phyloP scores from a whole-genome alignment of 768 basidiomycete species.

The Boletus barrowsii region DNA sequence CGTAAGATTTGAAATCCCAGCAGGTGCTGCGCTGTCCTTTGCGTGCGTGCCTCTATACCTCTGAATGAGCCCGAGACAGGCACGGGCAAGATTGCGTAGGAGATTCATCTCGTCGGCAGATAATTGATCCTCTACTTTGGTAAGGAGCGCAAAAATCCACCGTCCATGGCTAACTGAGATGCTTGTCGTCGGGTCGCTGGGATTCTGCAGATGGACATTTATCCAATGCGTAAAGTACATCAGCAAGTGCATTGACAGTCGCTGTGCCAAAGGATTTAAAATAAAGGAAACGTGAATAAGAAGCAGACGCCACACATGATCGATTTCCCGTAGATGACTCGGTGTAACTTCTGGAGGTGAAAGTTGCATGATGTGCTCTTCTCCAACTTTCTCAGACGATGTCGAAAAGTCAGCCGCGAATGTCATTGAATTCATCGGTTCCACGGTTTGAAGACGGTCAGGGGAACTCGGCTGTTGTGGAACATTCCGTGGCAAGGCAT shows the following conservation, averaged over 20 bases:
- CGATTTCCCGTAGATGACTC: constrained; percentile 52
- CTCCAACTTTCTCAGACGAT: neutral
- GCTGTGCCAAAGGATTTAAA: constrained; percentile 38
- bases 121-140: constrained; percentile 64
- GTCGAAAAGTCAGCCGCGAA: neutral
- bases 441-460: neutral
- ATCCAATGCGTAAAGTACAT: constrained; percentile 88
- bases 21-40: constrained; percentile 8
- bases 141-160: constrained; percentile 77
- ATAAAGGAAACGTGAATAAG: neutral
- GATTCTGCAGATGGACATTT: constrained; percentile 52
- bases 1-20: neutral
- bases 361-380: constrained; percentile 8
- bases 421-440: neutral
- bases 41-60: constrained; percentile 18
- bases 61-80: constrained; percentile 56
- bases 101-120: constrained; percentile 74
- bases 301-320: constrained; percentile 51
- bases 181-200: constrained; percentile 34
- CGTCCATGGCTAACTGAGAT: constrained; percentile 59
- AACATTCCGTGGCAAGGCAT: neutral
- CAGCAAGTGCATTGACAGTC: constrained; percentile 67
- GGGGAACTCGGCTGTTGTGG: neutral
- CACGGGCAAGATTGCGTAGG: constrained; percentile 72
- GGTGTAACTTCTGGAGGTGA: constrained; percentile 59